Evolutionary conservation across 2,329 filamentous ascomycete species (phyloP).

Genomic region (Cordyceps cateniannulata): DNA sequence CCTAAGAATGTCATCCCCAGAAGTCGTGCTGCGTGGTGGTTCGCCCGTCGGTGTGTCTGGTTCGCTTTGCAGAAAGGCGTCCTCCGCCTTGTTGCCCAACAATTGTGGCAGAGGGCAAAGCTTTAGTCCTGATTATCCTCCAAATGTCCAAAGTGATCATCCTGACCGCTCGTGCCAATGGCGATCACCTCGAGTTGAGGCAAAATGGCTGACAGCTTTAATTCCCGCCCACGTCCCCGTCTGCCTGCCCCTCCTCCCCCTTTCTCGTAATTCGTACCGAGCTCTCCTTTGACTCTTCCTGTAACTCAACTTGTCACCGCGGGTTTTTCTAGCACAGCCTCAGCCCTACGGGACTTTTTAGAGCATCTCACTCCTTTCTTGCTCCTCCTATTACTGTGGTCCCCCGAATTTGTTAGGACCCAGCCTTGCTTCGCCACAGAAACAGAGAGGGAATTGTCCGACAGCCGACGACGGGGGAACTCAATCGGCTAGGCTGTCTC

Average conservation of each 20-base stretch:
- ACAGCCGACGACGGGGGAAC: slow-evolving; percentile 2
- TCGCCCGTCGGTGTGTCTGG: neutral
- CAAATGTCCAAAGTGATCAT: neutral
- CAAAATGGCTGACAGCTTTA: neutral
- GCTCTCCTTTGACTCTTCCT: neutral
- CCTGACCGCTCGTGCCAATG: neutral
- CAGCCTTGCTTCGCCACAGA: neutral
- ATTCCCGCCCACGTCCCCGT: neutral
- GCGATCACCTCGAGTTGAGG: neutral
- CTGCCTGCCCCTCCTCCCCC: neutral
- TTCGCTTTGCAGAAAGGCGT: slow-evolving; percentile 1
- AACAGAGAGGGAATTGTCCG: neutral
- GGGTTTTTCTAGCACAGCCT: neutral
- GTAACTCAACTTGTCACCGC: neutral
- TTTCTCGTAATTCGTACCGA: slow-evolving; percentile 3
- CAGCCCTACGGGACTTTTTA: slow-evolving; percentile 2
- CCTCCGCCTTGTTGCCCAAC: neutral
- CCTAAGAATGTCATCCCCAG: neutral
- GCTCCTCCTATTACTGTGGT: neutral
- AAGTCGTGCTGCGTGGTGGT: neutral
- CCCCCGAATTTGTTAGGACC: neutral
- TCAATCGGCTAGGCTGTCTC: slow-evolving; percentile 2
- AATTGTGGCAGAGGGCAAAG: neutral
- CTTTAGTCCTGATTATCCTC: neutral
- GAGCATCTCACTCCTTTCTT: neutral